Conservation (phyloP, 352 stramenopile species). For the Phytopythium delawarense region DNA sequence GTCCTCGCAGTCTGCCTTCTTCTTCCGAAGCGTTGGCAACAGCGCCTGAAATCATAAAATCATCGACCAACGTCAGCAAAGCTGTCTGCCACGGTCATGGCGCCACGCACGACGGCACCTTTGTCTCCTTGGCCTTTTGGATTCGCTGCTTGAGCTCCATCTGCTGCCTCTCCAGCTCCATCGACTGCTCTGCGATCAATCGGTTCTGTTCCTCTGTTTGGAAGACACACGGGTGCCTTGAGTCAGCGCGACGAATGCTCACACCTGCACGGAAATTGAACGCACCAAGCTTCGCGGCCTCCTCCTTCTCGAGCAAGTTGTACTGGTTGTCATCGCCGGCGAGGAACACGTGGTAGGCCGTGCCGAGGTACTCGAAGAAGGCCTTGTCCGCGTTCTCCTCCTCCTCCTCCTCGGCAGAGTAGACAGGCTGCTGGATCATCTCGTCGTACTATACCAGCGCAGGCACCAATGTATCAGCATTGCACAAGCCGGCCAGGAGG, state of each 20-base stretch:
- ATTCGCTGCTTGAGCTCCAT: slow-evolving; percentile 64
- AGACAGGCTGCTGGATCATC: slow-evolving; percentile 49
- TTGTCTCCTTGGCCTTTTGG: slow-evolving; percentile 61
- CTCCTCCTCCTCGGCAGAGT: slow-evolving; percentile 56
- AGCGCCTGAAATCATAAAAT: slow-evolving; percentile 28
- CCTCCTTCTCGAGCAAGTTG: slow-evolving; percentile 80
- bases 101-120: slow-evolving; percentile 24
- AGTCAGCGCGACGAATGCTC: neutral
- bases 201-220: slow-evolving; percentile 48
- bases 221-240: slow-evolving; percentile 1
- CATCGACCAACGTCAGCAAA: neutral
- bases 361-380: slow-evolving; percentile 95
- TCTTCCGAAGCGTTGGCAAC: slow-evolving; percentile 77
- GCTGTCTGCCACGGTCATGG: neutral
- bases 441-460: slow-evolving; percentile 72
- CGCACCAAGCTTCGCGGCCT: slow-evolving; percentile 46
- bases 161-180: slow-evolving; percentile 44
- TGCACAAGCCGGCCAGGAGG: slow-evolving; percentile 5
- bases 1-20: slow-evolving; percentile 80
- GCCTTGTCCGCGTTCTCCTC: slow-evolving; percentile 79
- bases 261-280: neutral
- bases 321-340: slow-evolving; percentile 91
- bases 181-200: slow-evolving; percentile 41
- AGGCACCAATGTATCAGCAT: neutral
- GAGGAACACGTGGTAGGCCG: slow-evolving; percentile 93